Percentiles rank a stretch among this genome's conserved stretches.
Conservation (phyloP, 2,329 filamentous ascomycete genomes). For the Gnomoniopsis smithogilvyi region DNA sequence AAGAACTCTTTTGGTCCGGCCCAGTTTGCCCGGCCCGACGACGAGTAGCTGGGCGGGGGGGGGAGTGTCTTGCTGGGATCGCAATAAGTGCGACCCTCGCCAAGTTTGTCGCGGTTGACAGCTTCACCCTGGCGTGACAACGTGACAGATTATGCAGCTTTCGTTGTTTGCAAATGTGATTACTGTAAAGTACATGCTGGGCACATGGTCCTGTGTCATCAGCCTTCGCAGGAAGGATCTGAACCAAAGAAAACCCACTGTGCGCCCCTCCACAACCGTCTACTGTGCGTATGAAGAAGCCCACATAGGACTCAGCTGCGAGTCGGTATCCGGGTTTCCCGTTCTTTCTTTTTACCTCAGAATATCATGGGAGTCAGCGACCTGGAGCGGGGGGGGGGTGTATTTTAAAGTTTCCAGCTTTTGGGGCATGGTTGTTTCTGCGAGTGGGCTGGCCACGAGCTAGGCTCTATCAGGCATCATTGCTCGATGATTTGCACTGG, state of each 20-base stretch:
- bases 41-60: background rate
- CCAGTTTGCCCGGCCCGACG: background rate
- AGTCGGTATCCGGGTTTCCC: too few species aligned
- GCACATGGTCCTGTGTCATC: background rate
- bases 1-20: background rate
- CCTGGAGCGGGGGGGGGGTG: background rate
- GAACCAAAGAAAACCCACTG: too few species aligned
- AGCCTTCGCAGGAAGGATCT: background rate
- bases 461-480: conserved; percentile 9
- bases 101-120: background rate
- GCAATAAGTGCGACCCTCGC: background rate
- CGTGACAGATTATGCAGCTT: conserved; percentile 3
- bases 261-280: too few species aligned
- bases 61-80: background rate
- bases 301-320: too few species aligned
- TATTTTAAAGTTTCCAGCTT: too few species aligned
- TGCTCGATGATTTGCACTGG: conserved; percentile 8
- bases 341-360: too few species aligned
- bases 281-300: too few species aligned
- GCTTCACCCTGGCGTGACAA: background rate
- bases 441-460: background rate
- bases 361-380: too few species aligned
- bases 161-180: background rate
- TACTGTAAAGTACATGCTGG: background rate
- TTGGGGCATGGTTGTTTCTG: background rate